Evolutionary conservation across 495 filamentous ascomycete genomes (phyloP).

Genomic region (Penicillium egyptiacum): DNA sequence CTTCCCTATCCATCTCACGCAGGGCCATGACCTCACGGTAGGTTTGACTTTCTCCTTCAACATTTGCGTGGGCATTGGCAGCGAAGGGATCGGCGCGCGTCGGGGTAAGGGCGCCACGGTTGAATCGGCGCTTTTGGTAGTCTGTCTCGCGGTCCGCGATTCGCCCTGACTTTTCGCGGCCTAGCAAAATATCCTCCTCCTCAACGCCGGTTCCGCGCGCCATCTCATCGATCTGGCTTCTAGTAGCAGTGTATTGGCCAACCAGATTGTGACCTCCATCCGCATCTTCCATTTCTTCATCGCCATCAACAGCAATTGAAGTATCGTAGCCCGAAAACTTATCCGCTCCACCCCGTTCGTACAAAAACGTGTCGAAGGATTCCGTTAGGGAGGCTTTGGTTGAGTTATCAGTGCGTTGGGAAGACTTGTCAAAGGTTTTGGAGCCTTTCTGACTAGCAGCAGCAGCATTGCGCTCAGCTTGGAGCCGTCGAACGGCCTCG

Average conservation of each 20-base stretch:
- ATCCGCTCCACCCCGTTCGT: constrained; percentile 75
- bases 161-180: constrained; percentile 82
- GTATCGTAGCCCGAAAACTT: constrained; percentile 90
- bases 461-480: constrained; percentile 89
- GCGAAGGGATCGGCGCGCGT: constrained; percentile 88
- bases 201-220: constrained; percentile 79
- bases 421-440: constrained; percentile 80
- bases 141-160: constrained; percentile 93
- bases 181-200: constrained; percentile 87
- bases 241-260: constrained; percentile 94
- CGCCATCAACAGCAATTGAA: constrained; percentile 78
- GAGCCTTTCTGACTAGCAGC: constrained; percentile 82
- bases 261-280: constrained; percentile 76
- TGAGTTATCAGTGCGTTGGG: constrained; percentile 84
- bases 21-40: constrained; percentile 91
- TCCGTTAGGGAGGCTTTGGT: constrained; percentile 96
- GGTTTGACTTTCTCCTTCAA: constrained; percentile 67
- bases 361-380: constrained; percentile 89
- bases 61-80: constrained; percentile 66
- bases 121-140: constrained; percentile 93
- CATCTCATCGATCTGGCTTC: constrained; percentile 91
- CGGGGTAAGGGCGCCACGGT: constrained; percentile 77
- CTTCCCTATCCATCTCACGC: constrained; percentile 89
- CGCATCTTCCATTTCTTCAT: constrained; percentile 80
- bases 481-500: constrained; percentile 76